Base-by-base conservation (phyloP, 257 asterid species). In the Petunia axillaris region DNA sequence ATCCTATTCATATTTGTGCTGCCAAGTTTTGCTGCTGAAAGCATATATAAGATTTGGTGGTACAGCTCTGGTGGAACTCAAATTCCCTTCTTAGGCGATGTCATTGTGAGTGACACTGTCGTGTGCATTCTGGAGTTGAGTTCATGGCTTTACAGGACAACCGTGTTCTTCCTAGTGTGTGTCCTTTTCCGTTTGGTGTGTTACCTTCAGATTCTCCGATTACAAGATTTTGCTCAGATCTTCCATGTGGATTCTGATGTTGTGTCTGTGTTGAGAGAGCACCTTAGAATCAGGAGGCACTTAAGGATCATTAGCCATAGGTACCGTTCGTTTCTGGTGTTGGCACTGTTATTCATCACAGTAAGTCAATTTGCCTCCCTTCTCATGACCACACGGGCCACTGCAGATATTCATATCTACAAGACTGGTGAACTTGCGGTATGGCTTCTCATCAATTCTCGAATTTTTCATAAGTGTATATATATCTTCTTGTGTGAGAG, bases 21-120 rank as follows among this genome's bases (percentile, higher is more conserved):
- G 41, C 99, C 99, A 2, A 92, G 98, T 87, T 92, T 96, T 68
- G 90, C 92, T 37, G 97, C 91, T 43, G 96, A 93, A 87, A 58
- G 88, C 59, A 90, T 89, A 40, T 96, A 93, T 70, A 96, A 96
- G 87, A 85, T 92, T 70, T 96, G 98, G 99, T 96, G 99, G 99
- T 94, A 89, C 59, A 40, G 85, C 82, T 92, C 99, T 0, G 96
- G 97, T 14, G 99, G 98, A 57, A 87, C 97, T 0, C 90, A 89
- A 10, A 86, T 96, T 60, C 96, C 99, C 36, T 96, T 96, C 87
- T 79, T 94, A 78, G 98, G 98, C 37, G 88, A 93, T 66, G 88
- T 83, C 52, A 65, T 94, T 8, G 87, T 91, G 83, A 95, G 99
- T 89, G 95, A 93, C 71, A 83, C 85, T 0, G 91, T 95, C 40